Evolutionary conservation across 2,329 filamentous ascomycete species (phyloP).

Genomic region (Pestalotiopsis sp.): DNA sequence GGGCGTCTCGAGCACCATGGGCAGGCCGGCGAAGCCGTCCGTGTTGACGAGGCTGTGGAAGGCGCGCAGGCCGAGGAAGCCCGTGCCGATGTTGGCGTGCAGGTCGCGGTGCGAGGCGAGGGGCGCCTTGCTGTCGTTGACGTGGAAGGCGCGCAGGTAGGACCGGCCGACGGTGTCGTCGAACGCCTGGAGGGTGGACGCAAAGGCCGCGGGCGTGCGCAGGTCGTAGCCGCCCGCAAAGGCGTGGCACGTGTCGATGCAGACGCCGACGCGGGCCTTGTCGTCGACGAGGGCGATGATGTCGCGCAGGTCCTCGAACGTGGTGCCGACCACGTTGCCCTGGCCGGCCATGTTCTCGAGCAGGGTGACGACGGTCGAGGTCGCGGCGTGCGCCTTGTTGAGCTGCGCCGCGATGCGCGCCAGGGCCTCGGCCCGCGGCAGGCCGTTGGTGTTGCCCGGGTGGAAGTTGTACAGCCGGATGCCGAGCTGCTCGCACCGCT

Average conservation of each 20-base stretch:
- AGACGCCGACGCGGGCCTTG: conserved; percentile 86
- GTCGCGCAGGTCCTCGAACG: conserved; percentile 83
- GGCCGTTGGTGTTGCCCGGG: conserved; percentile 79
- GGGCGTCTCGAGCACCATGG: conserved; percentile 96
- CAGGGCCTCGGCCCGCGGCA: conserved; percentile 70
- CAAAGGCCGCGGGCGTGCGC: conserved; percentile 73
- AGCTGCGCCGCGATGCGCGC: conserved; percentile 78
- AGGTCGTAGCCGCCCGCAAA: conserved; percentile 95
- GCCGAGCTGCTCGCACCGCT: conserved; percentile 81
- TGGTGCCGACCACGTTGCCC: conserved; percentile 84
- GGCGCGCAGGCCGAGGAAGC: conserved; percentile 85
- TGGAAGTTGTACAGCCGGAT: conserved; percentile 98
- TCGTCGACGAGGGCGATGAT: conserved; percentile 81
- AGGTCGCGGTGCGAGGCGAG: conserved; percentile 80
- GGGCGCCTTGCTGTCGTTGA: conserved; percentile 96
- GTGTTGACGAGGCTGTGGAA: conserved; percentile 94
- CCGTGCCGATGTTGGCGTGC: conserved; percentile 95
- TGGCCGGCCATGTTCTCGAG: conserved; percentile 95
- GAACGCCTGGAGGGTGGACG: conserved; percentile 74
- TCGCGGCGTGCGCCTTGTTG: conserved; percentile 80
- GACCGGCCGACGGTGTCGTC: conserved; percentile 74
- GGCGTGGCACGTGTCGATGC: conserved; percentile 94
- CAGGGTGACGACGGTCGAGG: conserved; percentile 75
- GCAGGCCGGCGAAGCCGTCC: conserved; percentile 72
- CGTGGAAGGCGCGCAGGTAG: conserved; percentile 83